These are phyloP conservation scores for Lipomyces kockii DNA, from an alignment of 805 yeast genomes.

Conservation along the genomic window DNA sequence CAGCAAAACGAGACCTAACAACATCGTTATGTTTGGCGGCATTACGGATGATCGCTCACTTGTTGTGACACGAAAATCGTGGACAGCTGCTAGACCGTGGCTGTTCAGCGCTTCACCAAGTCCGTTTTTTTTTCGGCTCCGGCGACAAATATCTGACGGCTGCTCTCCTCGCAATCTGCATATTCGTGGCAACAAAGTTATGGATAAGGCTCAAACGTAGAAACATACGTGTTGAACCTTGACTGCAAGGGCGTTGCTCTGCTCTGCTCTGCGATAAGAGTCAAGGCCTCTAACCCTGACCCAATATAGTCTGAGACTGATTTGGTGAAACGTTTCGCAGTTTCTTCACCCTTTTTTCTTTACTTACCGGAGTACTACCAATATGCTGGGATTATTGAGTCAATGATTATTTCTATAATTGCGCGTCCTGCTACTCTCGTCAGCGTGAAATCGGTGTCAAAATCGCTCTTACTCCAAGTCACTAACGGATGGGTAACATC, in stretches of 20 bases:
- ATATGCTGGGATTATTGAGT: background rate
- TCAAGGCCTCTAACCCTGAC: background rate
- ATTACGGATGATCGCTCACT: no score
- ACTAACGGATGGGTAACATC: background rate
- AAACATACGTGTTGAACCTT: background rate
- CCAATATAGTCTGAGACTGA: background rate
- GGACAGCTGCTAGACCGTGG: background rate
- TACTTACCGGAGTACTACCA: background rate
- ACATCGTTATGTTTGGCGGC: background rate
- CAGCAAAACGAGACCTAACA: background rate
- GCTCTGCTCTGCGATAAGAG: background rate
- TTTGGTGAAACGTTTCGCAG: no score
- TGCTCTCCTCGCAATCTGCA: background rate
- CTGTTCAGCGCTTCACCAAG: background rate
- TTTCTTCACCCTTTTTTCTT: background rate
- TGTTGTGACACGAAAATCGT: background rate
- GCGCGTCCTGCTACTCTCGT: background rate
- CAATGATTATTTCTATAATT: background rate
- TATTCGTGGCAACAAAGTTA: background rate
- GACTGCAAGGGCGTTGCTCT: background rate
- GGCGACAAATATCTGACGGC: background rate
- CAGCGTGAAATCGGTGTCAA: no score
- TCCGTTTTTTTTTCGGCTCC: background rate
- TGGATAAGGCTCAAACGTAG: background rate
- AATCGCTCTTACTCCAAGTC: background rate